Percentiles rank a stretch among this genome's conserved stretches.
Conservation (phyloP, 2,329 filamentous ascomycete species). For the Capronia coronata region DNA sequence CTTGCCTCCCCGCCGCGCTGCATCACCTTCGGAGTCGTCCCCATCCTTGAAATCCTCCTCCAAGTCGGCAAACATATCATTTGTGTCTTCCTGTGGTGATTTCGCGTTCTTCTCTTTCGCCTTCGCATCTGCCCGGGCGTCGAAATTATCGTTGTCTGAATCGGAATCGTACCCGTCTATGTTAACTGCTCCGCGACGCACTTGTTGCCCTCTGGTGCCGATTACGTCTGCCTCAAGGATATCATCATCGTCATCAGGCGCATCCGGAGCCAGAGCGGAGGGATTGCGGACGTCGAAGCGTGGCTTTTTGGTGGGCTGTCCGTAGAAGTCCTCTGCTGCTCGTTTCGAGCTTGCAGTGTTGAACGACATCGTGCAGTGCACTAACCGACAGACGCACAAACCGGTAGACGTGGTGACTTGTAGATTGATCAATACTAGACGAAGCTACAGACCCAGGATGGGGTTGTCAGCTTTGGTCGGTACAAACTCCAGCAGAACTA, state of each 20-base stretch:
- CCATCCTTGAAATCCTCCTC: constrained; percentile 54
- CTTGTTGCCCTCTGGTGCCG: constrained; percentile 61
- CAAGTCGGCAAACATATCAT: constrained; percentile 76
- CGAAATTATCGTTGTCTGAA: constrained; percentile 82
- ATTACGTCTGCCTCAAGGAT: constrained; percentile 90
- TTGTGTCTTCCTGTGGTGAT: constrained; percentile 33
- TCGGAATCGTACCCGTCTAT: constrained; percentile 96
- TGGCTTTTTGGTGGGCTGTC: constrained; percentile 61
- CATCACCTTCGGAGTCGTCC: constrained; percentile 47
- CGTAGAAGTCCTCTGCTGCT: constrained; percentile 62
- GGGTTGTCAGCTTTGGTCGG: no score
- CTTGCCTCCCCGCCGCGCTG: constrained; percentile 47
- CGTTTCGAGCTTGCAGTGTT: constrained; percentile 57
- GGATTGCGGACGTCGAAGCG: constrained; percentile 95
- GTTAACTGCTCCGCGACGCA: constrained; percentile 90
- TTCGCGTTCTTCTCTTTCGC: constrained; percentile 42
- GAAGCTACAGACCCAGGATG: no score
- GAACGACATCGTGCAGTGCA: constrained; percentile 4
- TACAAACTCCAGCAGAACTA: no score
- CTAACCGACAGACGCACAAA: not conserved
- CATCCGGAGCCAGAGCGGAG: constrained; percentile 79
- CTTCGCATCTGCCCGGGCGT: constrained; percentile 62
- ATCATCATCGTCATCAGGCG: constrained; percentile 63
- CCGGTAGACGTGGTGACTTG: no score
- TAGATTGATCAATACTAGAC: no score